phyloP scores from a whole-genome alignment of 2,329 filamentous ascomycete species.

The Talaromyces sp. region DNA sequence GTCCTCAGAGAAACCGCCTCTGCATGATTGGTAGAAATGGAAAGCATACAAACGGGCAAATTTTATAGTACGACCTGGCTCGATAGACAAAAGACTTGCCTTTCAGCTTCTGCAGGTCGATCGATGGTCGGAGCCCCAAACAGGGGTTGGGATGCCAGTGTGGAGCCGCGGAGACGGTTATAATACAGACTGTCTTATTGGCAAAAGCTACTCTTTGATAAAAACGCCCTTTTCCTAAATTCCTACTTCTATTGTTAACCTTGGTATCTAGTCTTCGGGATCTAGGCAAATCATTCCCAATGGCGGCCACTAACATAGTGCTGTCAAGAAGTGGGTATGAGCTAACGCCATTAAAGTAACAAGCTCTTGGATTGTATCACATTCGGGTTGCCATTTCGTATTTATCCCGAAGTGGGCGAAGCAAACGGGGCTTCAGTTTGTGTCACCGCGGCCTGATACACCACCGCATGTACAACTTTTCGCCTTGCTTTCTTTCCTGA shows the following conservation, averaged over 20 bases:
- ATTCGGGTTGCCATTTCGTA: neutral
- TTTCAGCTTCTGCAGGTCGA: neutral
- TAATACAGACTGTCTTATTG: too few species aligned
- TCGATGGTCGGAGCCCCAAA: neutral
- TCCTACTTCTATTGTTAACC: too few species aligned
- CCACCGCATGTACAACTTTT: neutral
- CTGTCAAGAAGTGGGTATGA: too few species aligned
- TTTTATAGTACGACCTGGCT: neutral
- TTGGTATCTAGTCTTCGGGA: too few species aligned
- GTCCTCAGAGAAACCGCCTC: neutral
- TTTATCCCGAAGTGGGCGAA: neutral
- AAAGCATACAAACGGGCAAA: neutral
- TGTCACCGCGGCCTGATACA: neutral
- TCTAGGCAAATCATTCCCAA: too few species aligned
- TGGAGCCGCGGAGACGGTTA: neutral
- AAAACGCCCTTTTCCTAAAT: too few species aligned
- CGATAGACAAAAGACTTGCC: neutral
- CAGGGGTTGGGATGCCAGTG: neutral
- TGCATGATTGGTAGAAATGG: neutral
- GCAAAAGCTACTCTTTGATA: too few species aligned
- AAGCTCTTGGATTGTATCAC: neutral
- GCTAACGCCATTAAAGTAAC: too few species aligned
- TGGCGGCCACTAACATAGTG: too few species aligned
- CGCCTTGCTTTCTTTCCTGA: neutral
- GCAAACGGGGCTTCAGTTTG: neutral